Base-by-base conservation (phyloP, 768 basidiomycete species). In the Suillus cothurnatus region DNA sequence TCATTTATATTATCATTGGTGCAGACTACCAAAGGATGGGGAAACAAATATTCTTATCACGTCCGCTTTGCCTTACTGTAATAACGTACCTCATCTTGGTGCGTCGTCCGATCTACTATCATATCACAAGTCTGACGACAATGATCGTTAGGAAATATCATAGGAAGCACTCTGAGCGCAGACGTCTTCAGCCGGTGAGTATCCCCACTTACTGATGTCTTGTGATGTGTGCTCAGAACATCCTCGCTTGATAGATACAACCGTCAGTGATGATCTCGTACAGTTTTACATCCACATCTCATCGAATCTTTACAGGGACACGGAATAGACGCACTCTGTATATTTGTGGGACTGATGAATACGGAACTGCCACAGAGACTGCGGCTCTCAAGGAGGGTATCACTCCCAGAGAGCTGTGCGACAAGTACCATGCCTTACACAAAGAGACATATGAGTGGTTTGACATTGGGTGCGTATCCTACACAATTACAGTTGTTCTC, bases 281-380 rank as follows among this genome's bases (percentile, higher is more conserved):
- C 28, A 28, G 19, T 52, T 85, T 84, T 28, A 23, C 21, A 41
- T 39, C 26, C 28, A 12, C 39, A 9, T 43, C 26, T 56, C 61
- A 47, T 23, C 57, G 47, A 23, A 6, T 34, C 49, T 50, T 66
- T 15, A 1, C 59, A 77, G 76, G 88, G 39, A 91, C 94, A 36
- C 82, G 91, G 71, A 97, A 99, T 81, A 83, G 91, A 71, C 88
- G 90, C 52, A 97, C 95, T 0, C 83, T 99, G 38, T 99, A 97
- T 75, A 85, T 99, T 63, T 99, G 97, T 77, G 97, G 97, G 32
- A 99, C 97, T 5, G 97, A 99, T 74, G 97, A 99, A 78, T 99
- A 99, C 72, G 97, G 97, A n/a, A 99, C 97, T 8, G 97, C 97
- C 0, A 97, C 97, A 0, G 97, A 99, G 81, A 98, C 96, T 3